Conservation (phyloP, 306 rosid genomes). For the Vigna trinervia region DNA sequence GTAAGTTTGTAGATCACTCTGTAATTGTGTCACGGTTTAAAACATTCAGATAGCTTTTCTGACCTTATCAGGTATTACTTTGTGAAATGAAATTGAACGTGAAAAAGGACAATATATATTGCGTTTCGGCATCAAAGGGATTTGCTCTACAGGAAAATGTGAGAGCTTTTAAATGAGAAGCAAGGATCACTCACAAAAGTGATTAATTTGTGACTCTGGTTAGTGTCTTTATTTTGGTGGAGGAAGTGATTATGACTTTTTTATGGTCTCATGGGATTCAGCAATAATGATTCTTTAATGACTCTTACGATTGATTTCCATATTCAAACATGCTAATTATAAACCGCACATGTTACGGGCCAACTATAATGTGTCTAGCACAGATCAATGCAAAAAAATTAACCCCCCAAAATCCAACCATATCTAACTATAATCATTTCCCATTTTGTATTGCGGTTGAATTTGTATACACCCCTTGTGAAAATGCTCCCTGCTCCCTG, state of each 20-base stretch:
- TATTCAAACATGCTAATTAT: constrained; percentile 27
- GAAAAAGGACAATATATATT: constrained; percentile 22
- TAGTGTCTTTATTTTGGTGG: constrained; percentile 45
- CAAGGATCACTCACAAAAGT: constrained; percentile 30
- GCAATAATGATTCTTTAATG: constrained; percentile 44
- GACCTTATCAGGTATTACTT: background rate
- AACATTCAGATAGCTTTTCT: background rate
- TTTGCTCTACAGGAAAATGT: background rate
- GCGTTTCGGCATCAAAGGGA: constrained; percentile 43
- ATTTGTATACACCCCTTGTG: constrained; percentile 24
- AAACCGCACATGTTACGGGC: constrained; percentile 28
- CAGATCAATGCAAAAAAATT: constrained; percentile 32
- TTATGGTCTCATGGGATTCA: constrained; percentile 41
- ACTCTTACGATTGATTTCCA: constrained; percentile 38
- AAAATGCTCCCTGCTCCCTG: constrained; percentile 29
- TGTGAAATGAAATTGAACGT: constrained; percentile 26
- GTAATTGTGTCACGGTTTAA: background rate
- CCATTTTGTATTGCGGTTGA: constrained; percentile 45
- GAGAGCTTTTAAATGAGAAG: constrained; percentile 24
- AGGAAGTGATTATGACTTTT: constrained; percentile 49
- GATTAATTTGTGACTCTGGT: constrained; percentile 13
- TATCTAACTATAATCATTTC: constrained; percentile 61
- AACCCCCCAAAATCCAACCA: constrained; percentile 62
- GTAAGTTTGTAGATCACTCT: constrained; percentile 12
- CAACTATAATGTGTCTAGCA: constrained; percentile 41